Base-by-base conservation (phyloP, 352 stramenopile species). In the Globisporangium camurandrum region DNA sequence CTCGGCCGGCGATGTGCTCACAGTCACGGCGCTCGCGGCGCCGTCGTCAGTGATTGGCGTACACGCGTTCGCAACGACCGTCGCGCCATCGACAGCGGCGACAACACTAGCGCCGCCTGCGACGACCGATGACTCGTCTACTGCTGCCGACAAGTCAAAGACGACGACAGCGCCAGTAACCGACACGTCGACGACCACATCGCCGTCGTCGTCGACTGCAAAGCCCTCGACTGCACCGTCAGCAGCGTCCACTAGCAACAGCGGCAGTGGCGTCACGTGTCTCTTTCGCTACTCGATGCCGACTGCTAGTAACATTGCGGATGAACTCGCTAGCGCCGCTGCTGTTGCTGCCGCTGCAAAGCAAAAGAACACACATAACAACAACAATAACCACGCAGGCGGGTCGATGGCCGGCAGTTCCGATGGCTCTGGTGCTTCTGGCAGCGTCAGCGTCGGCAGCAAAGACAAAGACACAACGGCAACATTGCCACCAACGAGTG, bases 261-360 rank as follows among this genome's bases (percentile, higher is more conserved):
- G 16, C 9, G 48, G 59, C 4, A 17, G 45, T 2, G 39, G 16
- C 5, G 66, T 75, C n/a, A 69, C 71, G 33, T 82, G 71, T 45
- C 54, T 67, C 1, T 83, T 83, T 51, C 66, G 66, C 16, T 83
- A 80, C 46, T 65, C 69, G 28, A 73, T 83, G 68, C 64, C 71
- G 11, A 83, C 71, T 4, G 65, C 61, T 4, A 74, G 57, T 9
- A 81, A 79, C 51, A n/a, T 78, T 9, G 57, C 61, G 0, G 67
- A 54, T 33, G 54, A 64, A 28, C 52, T 79, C 39, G 47, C 59
- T 23, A 70, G 56, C 6, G 50, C 56, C 4, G 52, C 43, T 7
- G 50, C 50, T n/a, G n/a, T n/a, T n/a, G n/a, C n/a, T n/a, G n/a
- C n/a, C n/a, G n/a, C n/a, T n/a, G n/a, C n/a, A n/a, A n/a, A n/a